Evolutionary conservation across 2,329 filamentous ascomycete genomes (phyloP).

Genomic region (Graphiopsis chlorocephala): DNA sequence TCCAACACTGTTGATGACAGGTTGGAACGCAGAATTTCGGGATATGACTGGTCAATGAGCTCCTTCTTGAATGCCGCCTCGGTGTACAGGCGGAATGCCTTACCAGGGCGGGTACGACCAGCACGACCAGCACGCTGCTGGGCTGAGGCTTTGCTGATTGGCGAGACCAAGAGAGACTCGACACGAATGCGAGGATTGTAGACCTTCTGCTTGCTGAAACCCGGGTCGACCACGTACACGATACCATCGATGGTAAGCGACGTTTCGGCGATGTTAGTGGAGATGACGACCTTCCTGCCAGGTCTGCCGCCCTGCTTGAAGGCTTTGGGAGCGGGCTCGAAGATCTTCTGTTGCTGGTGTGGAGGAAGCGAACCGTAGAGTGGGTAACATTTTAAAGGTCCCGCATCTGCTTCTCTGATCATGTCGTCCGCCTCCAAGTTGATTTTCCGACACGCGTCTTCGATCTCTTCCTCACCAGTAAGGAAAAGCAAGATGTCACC

Average conservation of each 20-base stretch:
- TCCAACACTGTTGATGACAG: conserved; percentile 92
- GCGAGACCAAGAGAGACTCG: conserved; percentile 94
- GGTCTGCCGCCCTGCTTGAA: conserved; percentile 73
- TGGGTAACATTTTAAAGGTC: conserved; percentile 85
- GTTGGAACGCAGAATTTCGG: conserved; percentile 92
- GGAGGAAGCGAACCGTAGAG: conserved; percentile 93
- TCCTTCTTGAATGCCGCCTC: conserved; percentile 96
- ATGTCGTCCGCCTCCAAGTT: conserved; percentile 87
- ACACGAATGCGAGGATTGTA: conserved; percentile 97
- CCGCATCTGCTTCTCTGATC: conserved; percentile 84
- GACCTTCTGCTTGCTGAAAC: conserved; percentile 99
- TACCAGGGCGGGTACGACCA: conserved; percentile 95
- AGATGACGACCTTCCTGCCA: conserved; percentile 90
- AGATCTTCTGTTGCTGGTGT: conserved; percentile 90
- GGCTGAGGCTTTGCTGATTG: conserved; percentile 95
- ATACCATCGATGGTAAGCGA: conserved; percentile 98
- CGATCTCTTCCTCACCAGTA: conserved; percentile 97
- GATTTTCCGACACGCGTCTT: conserved; percentile 92
- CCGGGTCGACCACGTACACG: conserved; percentile 97
- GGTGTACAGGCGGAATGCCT: conserved; percentile 96
- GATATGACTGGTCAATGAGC: conserved; percentile 94
- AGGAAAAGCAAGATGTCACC: conserved; percentile 93
- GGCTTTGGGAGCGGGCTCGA: conserved; percentile 79
- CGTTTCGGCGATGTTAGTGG: conserved; percentile 97
- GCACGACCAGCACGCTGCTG: conserved; percentile 98